These are phyloP conservation scores for Vaccinium corymbosum DNA, from an alignment of 148 eudicot species.

Conservation along the genomic window DNA sequence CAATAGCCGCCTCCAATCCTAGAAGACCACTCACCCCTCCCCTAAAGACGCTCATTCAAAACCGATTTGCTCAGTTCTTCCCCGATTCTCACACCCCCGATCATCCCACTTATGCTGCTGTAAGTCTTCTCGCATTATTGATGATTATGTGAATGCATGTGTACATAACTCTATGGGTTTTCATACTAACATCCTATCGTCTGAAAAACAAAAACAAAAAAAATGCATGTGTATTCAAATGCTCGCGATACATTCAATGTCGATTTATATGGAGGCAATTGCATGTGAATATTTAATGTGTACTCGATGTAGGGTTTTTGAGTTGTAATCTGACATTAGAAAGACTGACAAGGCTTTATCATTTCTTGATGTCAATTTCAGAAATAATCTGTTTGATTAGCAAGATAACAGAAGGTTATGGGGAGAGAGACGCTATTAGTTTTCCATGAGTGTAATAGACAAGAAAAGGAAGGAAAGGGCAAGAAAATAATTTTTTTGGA, in stretches of 20 bases:
- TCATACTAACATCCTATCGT: too few relatives aligned
- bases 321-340: neutral
- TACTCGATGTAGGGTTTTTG: neutral
- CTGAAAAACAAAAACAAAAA: too few relatives aligned
- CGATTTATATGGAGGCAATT: too few relatives aligned
- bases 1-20: constrained; percentile 27
- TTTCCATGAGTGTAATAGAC: too few relatives aligned
- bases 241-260: too few relatives aligned
- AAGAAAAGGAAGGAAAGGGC: too few relatives aligned
- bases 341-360: neutral
- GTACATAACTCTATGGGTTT: too few relatives aligned
- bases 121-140: constrained; percentile 13
- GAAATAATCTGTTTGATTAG: neutral
- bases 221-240: too few relatives aligned
- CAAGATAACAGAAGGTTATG: too few relatives aligned
- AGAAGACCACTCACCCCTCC: constrained; percentile 9
- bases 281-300: neutral
- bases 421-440: too few relatives aligned
- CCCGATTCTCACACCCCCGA: constrained; percentile 30
- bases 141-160: too few relatives aligned
- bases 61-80: constrained; percentile 19
- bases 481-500: too few relatives aligned
- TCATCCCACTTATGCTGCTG: constrained; percentile 46
- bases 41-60: constrained; percentile 19
- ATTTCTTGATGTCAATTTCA: neutral